These are phyloP conservation scores for Cryptococcus sp. DNA, from an alignment of 1,284 basidiomycete species.

Conservation along the genomic window DNA sequence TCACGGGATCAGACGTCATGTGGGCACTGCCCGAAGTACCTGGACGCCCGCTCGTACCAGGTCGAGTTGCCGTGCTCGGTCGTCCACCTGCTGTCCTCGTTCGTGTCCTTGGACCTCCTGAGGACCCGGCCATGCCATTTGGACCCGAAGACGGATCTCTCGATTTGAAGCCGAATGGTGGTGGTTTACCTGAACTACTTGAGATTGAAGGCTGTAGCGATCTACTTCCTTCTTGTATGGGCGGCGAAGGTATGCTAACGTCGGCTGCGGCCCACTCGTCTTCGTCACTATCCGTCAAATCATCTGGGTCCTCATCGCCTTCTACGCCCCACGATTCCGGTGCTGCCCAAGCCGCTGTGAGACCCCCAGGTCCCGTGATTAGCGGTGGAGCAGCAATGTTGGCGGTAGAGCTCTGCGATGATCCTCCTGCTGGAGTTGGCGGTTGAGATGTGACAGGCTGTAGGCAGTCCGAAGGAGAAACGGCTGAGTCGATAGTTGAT, in stretches of 20 bases:
- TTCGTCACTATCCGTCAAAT: slow-evolving; percentile 17
- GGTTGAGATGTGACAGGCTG: background rate
- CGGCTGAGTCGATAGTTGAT: background rate
- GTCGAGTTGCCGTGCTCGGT: slow-evolving; percentile 21
- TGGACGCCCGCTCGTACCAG: slow-evolving; percentile 19
- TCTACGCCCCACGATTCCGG: slow-evolving; percentile 56
- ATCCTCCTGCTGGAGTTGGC: background rate
- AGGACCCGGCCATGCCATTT: slow-evolving; percentile 9
- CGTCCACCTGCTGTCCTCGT: slow-evolving; percentile 13
- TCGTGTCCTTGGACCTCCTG: slow-evolving; percentile 15
- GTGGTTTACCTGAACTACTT: slow-evolving; percentile 13
- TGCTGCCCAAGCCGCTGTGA: slow-evolving; percentile 49
- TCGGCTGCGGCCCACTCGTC: slow-evolving; percentile 32
- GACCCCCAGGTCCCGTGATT: slow-evolving; percentile 5
- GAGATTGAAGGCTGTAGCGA: too few relatives aligned
- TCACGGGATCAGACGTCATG: slow-evolving; percentile 11
- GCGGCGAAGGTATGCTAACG: background rate
- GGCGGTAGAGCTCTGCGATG: background rate
- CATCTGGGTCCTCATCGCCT: slow-evolving; percentile 44
- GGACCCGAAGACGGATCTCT: slow-evolving; percentile 1
- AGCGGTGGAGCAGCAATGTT: background rate
- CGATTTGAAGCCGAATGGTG: slow-evolving; percentile 37
- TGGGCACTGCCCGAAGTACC: slow-evolving; percentile 27
- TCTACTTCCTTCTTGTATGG: too few relatives aligned
- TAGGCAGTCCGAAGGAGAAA: background rate